phyloP scores from a whole-genome alignment of 257 asterid genomes.

The Jacaranda mimosifolia region DNA sequence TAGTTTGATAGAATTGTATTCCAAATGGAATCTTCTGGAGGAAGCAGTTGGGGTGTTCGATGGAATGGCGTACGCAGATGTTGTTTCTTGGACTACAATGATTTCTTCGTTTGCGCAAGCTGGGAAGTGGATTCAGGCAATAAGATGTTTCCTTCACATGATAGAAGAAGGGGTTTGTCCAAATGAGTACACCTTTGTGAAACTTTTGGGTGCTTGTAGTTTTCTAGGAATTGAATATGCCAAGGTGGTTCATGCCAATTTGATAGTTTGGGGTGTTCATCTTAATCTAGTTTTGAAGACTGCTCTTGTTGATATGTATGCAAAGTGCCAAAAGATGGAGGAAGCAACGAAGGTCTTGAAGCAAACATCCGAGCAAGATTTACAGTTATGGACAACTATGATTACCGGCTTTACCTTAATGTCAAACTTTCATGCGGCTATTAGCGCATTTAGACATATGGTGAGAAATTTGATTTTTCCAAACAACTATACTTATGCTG shows the following conservation, averaged over 20 bases:
- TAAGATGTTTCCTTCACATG: conserved; percentile 37
- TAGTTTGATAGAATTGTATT: conserved; percentile 46
- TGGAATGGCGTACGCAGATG: conserved; percentile 37
- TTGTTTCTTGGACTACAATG: conserved; percentile 48
- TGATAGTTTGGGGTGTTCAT: conserved; percentile 39
- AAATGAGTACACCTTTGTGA: conserved; percentile 44
- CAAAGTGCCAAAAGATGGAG: conserved; percentile 43
- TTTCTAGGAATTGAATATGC: conserved; percentile 34
- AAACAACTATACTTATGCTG: conserved; percentile 42
- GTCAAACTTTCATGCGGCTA: conserved; percentile 21
- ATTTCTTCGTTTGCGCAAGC: conserved; percentile 43
- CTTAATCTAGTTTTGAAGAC: conserved; percentile 46
- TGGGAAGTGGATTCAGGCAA: conserved; percentile 35
- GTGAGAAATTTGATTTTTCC: conserved; percentile 28
- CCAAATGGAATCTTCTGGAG: conserved; percentile 30
- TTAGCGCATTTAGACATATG: conserved; percentile 38
- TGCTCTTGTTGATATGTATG: conserved; percentile 44
- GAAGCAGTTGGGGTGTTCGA: conserved; percentile 40
- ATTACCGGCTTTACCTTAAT: conserved; percentile 34
- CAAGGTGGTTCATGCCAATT: conserved; percentile 36
- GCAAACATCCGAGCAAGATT: conserved; percentile 45
- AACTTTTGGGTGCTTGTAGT: conserved; percentile 43
- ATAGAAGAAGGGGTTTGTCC: conserved; percentile 38
- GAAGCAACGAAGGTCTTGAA: conserved; percentile 39
- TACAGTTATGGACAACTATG: conserved; percentile 39